Base-by-base conservation (phyloP, 768 basidiomycete species). In the Coprinellus aureogranulatus region DNA sequence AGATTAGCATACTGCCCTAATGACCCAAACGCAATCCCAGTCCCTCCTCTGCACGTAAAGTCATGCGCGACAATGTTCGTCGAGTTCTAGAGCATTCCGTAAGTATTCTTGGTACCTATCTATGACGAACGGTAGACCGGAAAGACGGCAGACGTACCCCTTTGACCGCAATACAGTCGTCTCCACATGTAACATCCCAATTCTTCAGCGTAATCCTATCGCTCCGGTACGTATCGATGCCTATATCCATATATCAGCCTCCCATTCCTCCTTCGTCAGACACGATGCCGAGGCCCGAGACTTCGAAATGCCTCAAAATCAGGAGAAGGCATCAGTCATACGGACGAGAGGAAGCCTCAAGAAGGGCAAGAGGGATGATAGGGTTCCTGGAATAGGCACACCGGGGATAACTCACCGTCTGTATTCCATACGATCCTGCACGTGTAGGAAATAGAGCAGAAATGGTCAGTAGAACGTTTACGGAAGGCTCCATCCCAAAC, bases 131-230 rank as follows among this genome's bases (percentile, higher is more conserved):
- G 34, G n/a, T 27, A 53, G 28, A 14, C 16, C 10, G 27, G 47
- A 16, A 34, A 16, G 14, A n/a, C 28, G 18, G 27, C 16, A 12
- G 34, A 53, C 67, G 80, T 62, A 84, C 82, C 6, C 83, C 83
- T 71, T 86, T 84, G 70, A 85, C 81, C 8, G 82, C 83, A 20
- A 85, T 67, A 57, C 84, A 86, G 61, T 85, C 84, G 62, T 85
- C 85, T 18, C 84, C 83, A 54, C 77, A 81, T n/a, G 83, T 85
- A 18, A 85, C 73, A 67, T 85, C 83, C 79, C 79, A 85, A 63
- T 85, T 82, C 37, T 78, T 59, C 57, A 86, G 62, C 2, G 76
- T 67, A 31, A 86, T 67, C 4, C 70, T 64, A 58, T 81, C 74
- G 57, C 81, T 81, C 28, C 82, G 74, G 60, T 79, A 86, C 0